Evolutionary conservation across 805 yeast species (phyloP).

Genomic region (Kodamaea lidongshanica): DNA sequence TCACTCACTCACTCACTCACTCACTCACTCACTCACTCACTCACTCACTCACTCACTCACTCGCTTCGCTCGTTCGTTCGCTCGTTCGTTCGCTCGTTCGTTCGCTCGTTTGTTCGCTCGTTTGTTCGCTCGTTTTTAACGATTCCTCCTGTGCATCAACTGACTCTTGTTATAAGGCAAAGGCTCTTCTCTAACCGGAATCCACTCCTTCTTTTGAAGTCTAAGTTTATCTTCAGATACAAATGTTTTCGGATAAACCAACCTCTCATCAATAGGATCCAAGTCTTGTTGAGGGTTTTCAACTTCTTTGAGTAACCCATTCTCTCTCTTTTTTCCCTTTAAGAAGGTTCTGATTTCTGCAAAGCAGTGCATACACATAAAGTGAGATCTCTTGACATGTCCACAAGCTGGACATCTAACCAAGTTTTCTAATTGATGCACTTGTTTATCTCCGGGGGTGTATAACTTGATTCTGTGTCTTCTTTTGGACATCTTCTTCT

Average conservation of each 20-base stretch:
- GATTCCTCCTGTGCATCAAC: slow-evolving; percentile 13
- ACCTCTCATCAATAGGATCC: slow-evolving; percentile 54
- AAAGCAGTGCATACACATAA: slow-evolving; percentile 89
- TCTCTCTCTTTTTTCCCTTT: slow-evolving; percentile 43
- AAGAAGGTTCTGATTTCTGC: slow-evolving; percentile 72
- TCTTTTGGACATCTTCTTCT: slow-evolving; percentile 84
- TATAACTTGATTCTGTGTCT: slow-evolving; percentile 79
- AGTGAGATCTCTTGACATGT: slow-evolving; percentile 80
- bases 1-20: too few species aligned
- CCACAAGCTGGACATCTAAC: slow-evolving; percentile 97
- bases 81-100: too few species aligned
- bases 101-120: too few species aligned
- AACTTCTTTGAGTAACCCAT: slow-evolving; percentile 21
- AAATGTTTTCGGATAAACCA: slow-evolving; percentile 70
- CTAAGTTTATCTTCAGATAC: slow-evolving; percentile 28
- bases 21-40: too few species aligned
- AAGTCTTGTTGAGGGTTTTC: slow-evolving; percentile 36
- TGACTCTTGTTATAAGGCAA: slow-evolving; percentile 27
- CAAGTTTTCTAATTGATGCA: slow-evolving; percentile 66
- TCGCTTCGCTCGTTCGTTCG: too few species aligned
- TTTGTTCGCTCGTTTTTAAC: too few species aligned
- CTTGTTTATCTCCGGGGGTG: slow-evolving; percentile 77
- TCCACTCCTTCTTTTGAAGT: slow-evolving; percentile 37
- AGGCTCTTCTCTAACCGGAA: slow-evolving; percentile 39
- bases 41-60: too few species aligned